Conservation (phyloP, 345 rosid genomes). For the Hibiscus tridactylites region DNA sequence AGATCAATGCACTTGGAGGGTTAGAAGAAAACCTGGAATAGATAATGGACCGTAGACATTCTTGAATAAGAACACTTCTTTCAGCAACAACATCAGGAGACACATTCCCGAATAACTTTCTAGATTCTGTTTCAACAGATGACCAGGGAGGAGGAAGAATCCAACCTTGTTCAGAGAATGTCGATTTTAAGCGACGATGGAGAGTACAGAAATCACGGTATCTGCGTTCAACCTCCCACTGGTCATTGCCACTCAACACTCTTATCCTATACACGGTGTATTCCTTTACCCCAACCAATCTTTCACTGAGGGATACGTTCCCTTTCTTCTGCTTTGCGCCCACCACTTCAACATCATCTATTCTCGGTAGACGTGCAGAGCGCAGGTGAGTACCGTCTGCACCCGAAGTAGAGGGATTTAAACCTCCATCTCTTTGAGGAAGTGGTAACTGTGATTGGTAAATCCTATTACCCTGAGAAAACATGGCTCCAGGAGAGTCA, state of each 20-base stretch:
- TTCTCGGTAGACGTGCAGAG: conserved; percentile 30
- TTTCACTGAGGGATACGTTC: conserved; percentile 83
- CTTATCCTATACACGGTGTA: conserved; percentile 73
- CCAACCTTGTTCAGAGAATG: conserved; percentile 73
- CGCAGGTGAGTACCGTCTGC: conserved; percentile 33
- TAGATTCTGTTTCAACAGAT: conserved; percentile 71
- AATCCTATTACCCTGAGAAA: conserved; percentile 41
- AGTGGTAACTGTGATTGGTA: conserved; percentile 40
- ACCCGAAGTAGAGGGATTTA: conserved; percentile 68
- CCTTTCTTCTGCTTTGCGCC: conserved; percentile 94
- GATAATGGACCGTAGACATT: conserved; percentile 64
- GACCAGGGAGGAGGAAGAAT: conserved; percentile 81
- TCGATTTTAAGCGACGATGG: conserved; percentile 67
- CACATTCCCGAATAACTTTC: conserved; percentile 72
- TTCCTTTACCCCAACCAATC: conserved; percentile 92
- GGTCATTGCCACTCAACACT: conserved; percentile 69
- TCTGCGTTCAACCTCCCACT: conserved; percentile 91
- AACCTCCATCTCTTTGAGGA: conserved; percentile 68
- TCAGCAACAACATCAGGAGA: conserved; percentile 77
- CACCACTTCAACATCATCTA: conserved; percentile 76
- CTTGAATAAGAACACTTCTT: conserved; percentile 83
- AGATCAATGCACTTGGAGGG: conserved; percentile 56
- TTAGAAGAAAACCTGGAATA: conserved; percentile 44
- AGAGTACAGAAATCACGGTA: conserved; percentile 88
- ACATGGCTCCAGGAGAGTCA: conserved; percentile 62